These are phyloP conservation scores for Cymodocea nodosa DNA, from an alignment of 116 monocot species.

Conservation along the genomic window DNA sequence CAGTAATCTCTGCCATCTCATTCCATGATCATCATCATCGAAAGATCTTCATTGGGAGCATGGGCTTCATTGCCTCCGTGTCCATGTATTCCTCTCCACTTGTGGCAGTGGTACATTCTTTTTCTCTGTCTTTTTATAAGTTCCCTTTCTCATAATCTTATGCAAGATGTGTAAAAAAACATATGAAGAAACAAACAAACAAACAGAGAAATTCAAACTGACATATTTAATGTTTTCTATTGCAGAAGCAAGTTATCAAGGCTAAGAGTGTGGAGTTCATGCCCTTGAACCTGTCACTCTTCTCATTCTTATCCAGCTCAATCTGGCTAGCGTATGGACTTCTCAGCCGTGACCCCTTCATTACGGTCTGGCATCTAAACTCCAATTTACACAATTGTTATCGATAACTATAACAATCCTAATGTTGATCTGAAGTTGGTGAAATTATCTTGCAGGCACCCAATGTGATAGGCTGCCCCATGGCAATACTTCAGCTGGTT, in stretches of 20 bases:
- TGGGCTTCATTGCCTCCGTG: constrained; percentile 42
- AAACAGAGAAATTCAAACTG: too few relatives aligned
- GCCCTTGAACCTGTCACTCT: constrained; percentile 64
- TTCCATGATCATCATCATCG: constrained; percentile 37
- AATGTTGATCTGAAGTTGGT: too few relatives aligned
- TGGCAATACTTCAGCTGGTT: constrained; percentile 53
- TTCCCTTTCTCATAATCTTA: neutral
- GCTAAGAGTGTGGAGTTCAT: constrained; percentile 69
- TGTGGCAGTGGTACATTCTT: constrained; percentile 32
- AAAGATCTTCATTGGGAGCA: constrained; percentile 40
- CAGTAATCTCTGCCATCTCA: constrained; percentile 23
- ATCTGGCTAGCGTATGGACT: constrained; percentile 60
- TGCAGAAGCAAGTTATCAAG: constrained; percentile 49
- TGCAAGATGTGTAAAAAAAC: neutral
- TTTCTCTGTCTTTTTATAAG: constrained; percentile 4
- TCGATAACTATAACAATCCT: neutral
- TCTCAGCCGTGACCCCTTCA: constrained; percentile 38
- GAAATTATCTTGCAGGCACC: constrained; percentile 36
- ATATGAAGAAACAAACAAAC: neutral
- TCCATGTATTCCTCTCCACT: constrained; percentile 50
- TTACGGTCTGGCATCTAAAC: constrained; percentile 31
- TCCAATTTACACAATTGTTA: neutral
- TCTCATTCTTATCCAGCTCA: constrained; percentile 51
- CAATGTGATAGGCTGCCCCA: constrained; percentile 47
- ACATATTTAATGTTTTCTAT: too few relatives aligned